Evolutionary conservation across 345 rosid species (phyloP).

Genomic region (Leavenworthia alabamica): DNA sequence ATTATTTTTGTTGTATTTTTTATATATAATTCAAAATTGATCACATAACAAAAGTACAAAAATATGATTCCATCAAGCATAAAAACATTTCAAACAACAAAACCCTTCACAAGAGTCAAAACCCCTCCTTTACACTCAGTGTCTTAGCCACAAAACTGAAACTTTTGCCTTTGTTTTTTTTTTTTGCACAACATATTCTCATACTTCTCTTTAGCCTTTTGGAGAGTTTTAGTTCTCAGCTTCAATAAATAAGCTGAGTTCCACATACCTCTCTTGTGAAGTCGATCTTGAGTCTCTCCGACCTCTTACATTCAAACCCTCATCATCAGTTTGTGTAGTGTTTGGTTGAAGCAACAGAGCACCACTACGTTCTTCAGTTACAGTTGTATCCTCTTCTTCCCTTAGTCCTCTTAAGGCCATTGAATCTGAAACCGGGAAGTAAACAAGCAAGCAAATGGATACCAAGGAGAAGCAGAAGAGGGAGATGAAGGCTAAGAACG

Average conservation of each 20-base stretch:
- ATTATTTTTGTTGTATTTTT: constrained; percentile 9
- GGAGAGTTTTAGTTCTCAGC: constrained; percentile 10
- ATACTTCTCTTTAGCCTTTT: too few relatives aligned
- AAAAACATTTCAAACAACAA: constrained; percentile 33
- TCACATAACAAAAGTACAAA: constrained; percentile 30
- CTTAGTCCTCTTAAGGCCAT: too few relatives aligned
- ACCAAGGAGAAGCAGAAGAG: constrained; percentile 66
- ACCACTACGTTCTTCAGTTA: too few relatives aligned
- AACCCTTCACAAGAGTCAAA: constrained; percentile 22
- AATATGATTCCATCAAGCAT: constrained; percentile 34
- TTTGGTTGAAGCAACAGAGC: too few relatives aligned
- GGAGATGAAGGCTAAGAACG: constrained; percentile 72
- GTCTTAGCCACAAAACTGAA: constrained; percentile 24
- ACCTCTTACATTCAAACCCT: constrained; percentile 23
- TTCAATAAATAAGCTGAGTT: constrained; percentile 31
- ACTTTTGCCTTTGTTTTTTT: too few relatives aligned
- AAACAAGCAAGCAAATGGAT: constrained; percentile 76
- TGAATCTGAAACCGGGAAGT: too few relatives aligned
- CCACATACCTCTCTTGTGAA: constrained; percentile 36
- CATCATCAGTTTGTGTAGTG: too few relatives aligned
- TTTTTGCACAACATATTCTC: too few relatives aligned
- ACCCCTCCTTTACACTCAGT: constrained; percentile 21
- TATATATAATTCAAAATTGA: constrained; percentile 32
- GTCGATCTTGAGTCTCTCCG: constrained; percentile 24
- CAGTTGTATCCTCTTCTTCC: too few relatives aligned